Base-by-base conservation (phyloP, 768 basidiomycete genomes). In the Ramaria rubella region DNA sequence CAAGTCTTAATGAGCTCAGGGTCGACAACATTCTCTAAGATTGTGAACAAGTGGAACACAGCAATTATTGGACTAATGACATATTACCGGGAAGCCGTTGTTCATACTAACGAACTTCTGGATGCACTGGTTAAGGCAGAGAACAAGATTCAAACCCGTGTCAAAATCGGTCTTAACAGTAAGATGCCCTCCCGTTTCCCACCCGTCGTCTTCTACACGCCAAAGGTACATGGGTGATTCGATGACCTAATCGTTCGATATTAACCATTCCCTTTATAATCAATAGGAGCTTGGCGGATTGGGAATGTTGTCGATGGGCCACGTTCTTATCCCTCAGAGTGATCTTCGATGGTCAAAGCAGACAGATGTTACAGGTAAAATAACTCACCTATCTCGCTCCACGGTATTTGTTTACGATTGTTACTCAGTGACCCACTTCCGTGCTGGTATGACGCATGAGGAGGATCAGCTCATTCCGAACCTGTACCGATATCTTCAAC, bases 161-260 rank as follows among this genome's bases (percentile, higher is more conserved):
- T 99, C 66, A 98, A 98, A 80, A 97, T 99, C 60, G 96, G 95
- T n/a, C 68, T 96, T 63, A 96, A 97, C 79, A 91, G 89, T 71
- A 96, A 98, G 76, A 98, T 99, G 96, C 96, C 96, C 23, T 96
- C 94, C 4, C 87, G 94, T 79, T 97, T 98, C 82, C 95, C 96
- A 56, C 88, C 95, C 11, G 89, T 91, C 15, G 89, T 94, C 7
- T 95, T 94, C 77, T 95, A 96, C 68, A 94, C 92, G 5, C 94
- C 93, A 0, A 97, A 97, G 78, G 82, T 84, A 57, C 43, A 67
- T 53, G 60, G 19, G 9, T 33, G 15, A 15, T 48, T 27, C 26
- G 17, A 27, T 48, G 23, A 48, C 21, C 15, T 48, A 6, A 15
- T 24, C n/a, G n/a, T 2, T 30, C 2, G 21, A 40, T 14, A 23